Evolutionary conservation across 1,139 yeast genomes (phyloP), one percentile per base, ranked within the genome.

Genomic region (Ogataea hybrid): DNA sequence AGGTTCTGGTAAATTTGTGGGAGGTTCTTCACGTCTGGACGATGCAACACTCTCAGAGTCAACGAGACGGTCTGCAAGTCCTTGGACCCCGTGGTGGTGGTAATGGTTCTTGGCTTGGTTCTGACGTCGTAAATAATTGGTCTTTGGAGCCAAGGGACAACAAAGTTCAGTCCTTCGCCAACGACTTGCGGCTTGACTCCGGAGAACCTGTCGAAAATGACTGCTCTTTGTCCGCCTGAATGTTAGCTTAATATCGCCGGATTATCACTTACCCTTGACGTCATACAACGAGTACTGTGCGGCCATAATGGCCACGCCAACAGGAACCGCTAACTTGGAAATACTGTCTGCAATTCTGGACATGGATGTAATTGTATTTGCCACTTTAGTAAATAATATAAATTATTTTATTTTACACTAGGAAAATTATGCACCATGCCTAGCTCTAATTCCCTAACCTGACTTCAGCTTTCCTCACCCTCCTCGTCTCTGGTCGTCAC

Each of bases 111-210:
- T 29, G 99, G 98, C 57, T 76, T 78, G 21, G 97, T 90, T 61
- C 97, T 78, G 35, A 94, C 96, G 61, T 94, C 98, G 63, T 78
- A 94, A 27, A 89, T 67, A 44, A 92, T 76, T 3, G 98, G 95
- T 62, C 78, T 82, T 64, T 92, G 98, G 49, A 92, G 73, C 98
- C 99, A 92, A 36, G 99, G 99, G 42, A 92, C 67, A 50, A 90
- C 71, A 64, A 92, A 92, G 65, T 92, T 97, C 27, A 97, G 87
- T 44, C 99, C 99, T 69, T 92, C 99, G 23, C 97, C 97, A 51
- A 89, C 73, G 21, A 92, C 97, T 11, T 70, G 70, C 56, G 80
- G 82, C 65, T 87, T 84, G 43, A 92, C 96, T 70, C 99, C 99
- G 41, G 75, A 69, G 48, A 92, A 68, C 58, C 99, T 77, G 69